These are phyloP conservation scores for Pythium phragmiticola DNA, from an alignment of 352 stramenopile species.

Conservation along the genomic window DNA sequence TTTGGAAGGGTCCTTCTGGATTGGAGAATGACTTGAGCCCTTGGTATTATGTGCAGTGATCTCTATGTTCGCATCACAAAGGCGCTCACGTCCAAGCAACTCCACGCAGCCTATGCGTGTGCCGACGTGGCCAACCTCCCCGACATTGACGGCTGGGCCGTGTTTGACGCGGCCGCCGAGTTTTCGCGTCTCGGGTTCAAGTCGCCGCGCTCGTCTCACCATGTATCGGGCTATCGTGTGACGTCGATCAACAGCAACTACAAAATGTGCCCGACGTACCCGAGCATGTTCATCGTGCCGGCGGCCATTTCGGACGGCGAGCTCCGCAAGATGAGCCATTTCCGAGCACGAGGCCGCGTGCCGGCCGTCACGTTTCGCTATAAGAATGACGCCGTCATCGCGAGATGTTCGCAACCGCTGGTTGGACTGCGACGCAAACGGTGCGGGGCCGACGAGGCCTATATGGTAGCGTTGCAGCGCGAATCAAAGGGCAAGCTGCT, in stretches of 20 bases:
- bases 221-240: slow-evolving; percentile 59
- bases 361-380: slow-evolving; percentile 91
- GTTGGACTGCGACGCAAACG: slow-evolving; percentile 93
- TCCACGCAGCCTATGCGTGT: slow-evolving; percentile 53
- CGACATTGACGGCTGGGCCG: slow-evolving; percentile 50
- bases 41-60: slow-evolving; percentile 31
- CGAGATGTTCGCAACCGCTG: slow-evolving; percentile 92
- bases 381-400: slow-evolving; percentile 91
- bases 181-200: slow-evolving; percentile 63
- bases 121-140: slow-evolving; percentile 32
- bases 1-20: background rate
- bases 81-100: slow-evolving; percentile 46
- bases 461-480: slow-evolving; percentile 51
- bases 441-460: slow-evolving; percentile 90
- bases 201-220: slow-evolving; percentile 32
- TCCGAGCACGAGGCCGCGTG: slow-evolving; percentile 91
- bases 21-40: background rate
- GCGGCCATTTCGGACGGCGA: slow-evolving; percentile 90
- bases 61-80: slow-evolving; percentile 72
- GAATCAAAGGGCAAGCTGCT: slow-evolving; percentile 63
- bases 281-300: slow-evolving; percentile 87
- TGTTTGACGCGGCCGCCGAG: slow-evolving; percentile 56
- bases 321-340: slow-evolving; percentile 84
- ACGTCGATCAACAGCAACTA: slow-evolving; percentile 74
- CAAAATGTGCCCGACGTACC: slow-evolving; percentile 84